A percentile compares a stretch with the other conserved stretches of the same genome.
Evolutionary conservation across 2,329 filamentous ascomycete species (phyloP).

Genomic region (Sporothrix euskadiensis): DNA sequence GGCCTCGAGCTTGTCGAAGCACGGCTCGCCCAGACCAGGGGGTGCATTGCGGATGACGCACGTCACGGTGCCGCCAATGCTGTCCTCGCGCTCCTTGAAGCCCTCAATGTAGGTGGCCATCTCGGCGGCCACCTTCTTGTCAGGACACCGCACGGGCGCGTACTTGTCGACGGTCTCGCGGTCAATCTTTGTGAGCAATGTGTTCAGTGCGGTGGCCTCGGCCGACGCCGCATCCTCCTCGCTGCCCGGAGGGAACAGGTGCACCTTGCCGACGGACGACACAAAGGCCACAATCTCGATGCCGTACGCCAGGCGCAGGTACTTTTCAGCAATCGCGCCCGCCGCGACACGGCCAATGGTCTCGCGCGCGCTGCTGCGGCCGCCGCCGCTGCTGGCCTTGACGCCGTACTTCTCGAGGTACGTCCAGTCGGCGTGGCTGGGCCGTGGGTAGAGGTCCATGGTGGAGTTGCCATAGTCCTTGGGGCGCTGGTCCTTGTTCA

Average conservation of each 20-base stretch:
- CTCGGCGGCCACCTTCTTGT: conserved; percentile 60
- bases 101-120: conserved; percentile 81
- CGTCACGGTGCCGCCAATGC: conserved; percentile 91
- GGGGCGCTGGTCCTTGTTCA: conserved; percentile 90
- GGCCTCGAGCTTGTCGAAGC: conserved; percentile 94
- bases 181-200: conserved; percentile 70
- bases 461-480: conserved; percentile 88
- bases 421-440: conserved; percentile 93
- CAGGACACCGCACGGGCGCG: conserved; percentile 84
- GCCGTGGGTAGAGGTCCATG: conserved; percentile 88
- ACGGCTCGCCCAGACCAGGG: conserved; percentile 84
- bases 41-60: conserved; percentile 89
- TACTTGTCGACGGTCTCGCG: conserved; percentile 77
- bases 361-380: conserved; percentile 87
- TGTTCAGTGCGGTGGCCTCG: conserved; percentile 30
- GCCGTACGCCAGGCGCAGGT: conserved; percentile 74
- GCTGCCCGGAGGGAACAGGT: conserved; percentile 62
- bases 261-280: conserved; percentile 76
- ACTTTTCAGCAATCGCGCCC: conserved; percentile 91
- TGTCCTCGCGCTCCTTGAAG: conserved; percentile 77
- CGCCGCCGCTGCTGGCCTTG: conserved; percentile 86
- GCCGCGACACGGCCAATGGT: conserved; percentile 92
- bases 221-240: conserved; percentile 17
- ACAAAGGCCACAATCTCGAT: conserved; percentile 92
- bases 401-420: conserved; percentile 97